phyloP scores from a whole-genome alignment of 2,329 filamentous ascomycete species.

The Alternaria sp. region DNA sequence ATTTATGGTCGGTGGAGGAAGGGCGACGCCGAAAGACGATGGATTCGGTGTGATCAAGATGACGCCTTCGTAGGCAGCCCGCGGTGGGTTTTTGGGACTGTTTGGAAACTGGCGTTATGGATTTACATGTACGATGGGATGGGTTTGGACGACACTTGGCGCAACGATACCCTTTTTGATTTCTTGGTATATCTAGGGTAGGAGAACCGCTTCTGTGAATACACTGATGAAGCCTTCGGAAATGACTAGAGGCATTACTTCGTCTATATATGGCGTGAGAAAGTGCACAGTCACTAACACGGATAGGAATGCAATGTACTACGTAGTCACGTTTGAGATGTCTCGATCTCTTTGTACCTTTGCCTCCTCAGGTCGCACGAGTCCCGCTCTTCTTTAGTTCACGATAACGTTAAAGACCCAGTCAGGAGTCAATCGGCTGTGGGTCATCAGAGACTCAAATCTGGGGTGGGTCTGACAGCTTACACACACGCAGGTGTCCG shows the following conservation, averaged over 20 bases:
- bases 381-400: not conserved
- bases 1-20: conserved; percentile 39
- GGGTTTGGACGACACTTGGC: not conserved
- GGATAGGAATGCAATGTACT: not conserved
- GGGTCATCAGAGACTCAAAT: not conserved
- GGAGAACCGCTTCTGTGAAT: not conserved
- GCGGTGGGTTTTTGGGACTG: not conserved
- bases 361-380: not conserved
- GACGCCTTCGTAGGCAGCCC: not conserved
- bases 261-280: not conserved
- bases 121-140: not conserved
- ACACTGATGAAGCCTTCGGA: too few relatives aligned
- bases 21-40: conserved; percentile 12
- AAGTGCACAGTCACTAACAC: not conserved
- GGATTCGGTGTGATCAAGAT: conserved; percentile 6
- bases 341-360: not conserved
- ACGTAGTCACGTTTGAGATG: not conserved
- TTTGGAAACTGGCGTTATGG: not conserved
- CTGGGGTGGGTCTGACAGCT: not conserved
- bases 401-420: not conserved
- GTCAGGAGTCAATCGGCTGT: not conserved
- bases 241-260: not conserved
- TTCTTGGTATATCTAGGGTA: not conserved
- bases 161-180: not conserved
- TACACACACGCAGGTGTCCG: too few relatives aligned